These are phyloP conservation scores for Garcia nutans DNA, from an alignment of 345 rosid genomes.

Conservation along the genomic window DNA sequence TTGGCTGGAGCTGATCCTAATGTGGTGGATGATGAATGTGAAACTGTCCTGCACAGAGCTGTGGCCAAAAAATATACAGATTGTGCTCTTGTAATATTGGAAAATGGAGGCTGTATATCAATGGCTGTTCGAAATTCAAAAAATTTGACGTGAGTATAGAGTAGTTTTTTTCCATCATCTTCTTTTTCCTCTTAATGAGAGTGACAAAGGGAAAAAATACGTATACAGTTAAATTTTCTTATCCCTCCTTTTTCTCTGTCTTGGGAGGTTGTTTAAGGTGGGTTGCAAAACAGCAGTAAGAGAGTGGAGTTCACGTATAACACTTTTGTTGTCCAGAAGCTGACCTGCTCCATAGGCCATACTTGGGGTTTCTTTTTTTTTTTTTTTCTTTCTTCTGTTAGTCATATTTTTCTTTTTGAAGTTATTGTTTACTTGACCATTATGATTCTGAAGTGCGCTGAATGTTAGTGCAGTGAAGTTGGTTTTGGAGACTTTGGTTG, in stretches of 20 bases:
- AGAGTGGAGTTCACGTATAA: background rate
- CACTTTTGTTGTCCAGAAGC: background rate
- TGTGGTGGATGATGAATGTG: conserved; percentile 97
- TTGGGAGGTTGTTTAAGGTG: background rate
- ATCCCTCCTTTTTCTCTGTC: background rate
- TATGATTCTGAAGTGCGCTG: background rate
- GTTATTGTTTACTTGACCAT: background rate
- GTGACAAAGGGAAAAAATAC: background rate
- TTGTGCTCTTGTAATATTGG: conserved; percentile 88
- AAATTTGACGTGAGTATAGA: conserved; percentile 63
- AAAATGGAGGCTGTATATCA: conserved; percentile 84
- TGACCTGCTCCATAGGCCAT: background rate
- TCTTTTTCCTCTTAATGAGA: background rate
- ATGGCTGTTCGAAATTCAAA: conserved; percentile 81
- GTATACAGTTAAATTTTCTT: background rate
- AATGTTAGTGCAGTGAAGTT: background rate
- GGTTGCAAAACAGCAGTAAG: background rate
- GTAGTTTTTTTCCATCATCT: background rate
- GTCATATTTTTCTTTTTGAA: background rate
- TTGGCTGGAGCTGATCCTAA: conserved; percentile 99
- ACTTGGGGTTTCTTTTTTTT: background rate
- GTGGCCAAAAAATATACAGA: conserved; percentile 84
- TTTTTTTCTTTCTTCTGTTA: background rate
- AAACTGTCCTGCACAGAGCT: conserved; percentile 92
- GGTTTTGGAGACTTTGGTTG: background rate